Percentiles rank a stretch among this genome's conserved stretches.
phyloP scores from a whole-genome alignment of 805 yeast species.

The Candida piceae region DNA sequence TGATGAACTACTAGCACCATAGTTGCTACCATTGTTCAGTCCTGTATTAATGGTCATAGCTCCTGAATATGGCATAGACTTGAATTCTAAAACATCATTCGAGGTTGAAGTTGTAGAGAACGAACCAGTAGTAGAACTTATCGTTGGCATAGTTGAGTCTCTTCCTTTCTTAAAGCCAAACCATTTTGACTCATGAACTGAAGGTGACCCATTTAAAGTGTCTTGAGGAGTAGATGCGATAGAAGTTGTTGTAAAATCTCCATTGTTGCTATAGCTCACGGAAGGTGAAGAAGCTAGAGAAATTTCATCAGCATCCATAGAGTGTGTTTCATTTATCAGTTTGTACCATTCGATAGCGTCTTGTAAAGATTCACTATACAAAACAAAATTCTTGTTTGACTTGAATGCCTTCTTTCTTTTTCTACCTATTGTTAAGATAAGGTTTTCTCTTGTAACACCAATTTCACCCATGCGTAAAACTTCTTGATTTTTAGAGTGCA shows the following conservation, averaged over 20 bases:
- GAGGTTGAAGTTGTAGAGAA: conserved; percentile 4
- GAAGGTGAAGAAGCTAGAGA: conserved; percentile 15
- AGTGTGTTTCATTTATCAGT: conserved; percentile 12
- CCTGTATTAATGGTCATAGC: conserved; percentile 13
- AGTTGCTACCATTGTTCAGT: too few species aligned
- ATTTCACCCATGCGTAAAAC: conserved; percentile 19
- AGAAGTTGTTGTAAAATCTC: not conserved
- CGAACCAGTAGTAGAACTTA: conserved; percentile 9
- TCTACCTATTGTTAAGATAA: conserved; percentile 21
- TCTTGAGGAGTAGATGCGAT: conserved; percentile 11
- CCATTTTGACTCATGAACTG: conserved; percentile 17
- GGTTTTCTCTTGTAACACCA: conserved; percentile 18
- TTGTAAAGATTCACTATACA: conserved; percentile 74
- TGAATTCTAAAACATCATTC: conserved; percentile 25
- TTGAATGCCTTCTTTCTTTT: conserved; percentile 30
- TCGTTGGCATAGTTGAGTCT: conserved; percentile 13
- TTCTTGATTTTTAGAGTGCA: conserved; percentile 20
- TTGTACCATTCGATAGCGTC: conserved; percentile 39
- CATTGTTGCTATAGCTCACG: conserved; percentile 1
- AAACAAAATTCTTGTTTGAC: conserved; percentile 31
- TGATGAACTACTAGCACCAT: not conserved
- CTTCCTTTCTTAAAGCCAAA: conserved; percentile 15
- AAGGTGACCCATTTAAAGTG: conserved; percentile 8
- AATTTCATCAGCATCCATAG: conserved; percentile 9
- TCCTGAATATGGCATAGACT: conserved; percentile 30